Base-by-base conservation (phyloP, 495 filamentous ascomycete genomes). In the Hypoxylon intermedium region DNA sequence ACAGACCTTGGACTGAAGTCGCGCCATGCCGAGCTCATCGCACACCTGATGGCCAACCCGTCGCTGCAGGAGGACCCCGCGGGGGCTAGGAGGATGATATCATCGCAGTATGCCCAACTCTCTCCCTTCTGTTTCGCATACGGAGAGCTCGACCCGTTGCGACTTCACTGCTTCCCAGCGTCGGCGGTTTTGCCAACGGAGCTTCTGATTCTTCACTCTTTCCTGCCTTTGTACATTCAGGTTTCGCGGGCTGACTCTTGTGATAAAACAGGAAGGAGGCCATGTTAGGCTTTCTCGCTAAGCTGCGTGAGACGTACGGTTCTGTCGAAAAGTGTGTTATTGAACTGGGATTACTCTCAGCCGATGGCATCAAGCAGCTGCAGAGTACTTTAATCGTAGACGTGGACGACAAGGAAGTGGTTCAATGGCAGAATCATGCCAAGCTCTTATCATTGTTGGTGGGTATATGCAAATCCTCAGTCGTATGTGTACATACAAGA, bases 241-340 rank as follows among this genome's bases (percentile, higher is more conserved):
- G 9, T n/a, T n/a, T 46, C 23, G 37, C 31, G 37, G 36, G 36
- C 58, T 57, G 51, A 65, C 65, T 53, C n/a, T 54, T 54, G 63
- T 16, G 13, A 19, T 23, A 34, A 34, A 46, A 49, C 42, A 85
- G 82, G 23, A 76, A 72, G 34, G 77, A 80, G 50, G 76, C 74
- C 52, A 87, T 89, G 84, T 36, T 85, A 18, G 69, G 66, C 16
- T 81, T 79, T 4, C 53, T 88, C 15, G 65, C 71, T 49, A 75
- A 81, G 63, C 65, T 88, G 20, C 71, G 76, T 19, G 71, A 75
- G 41, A 76, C 74, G 58, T 84, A 80, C 67, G 86, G 85, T 6
- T 78, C 83, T 11, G 79, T 78, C 15, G 85, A 86, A 68, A 60
- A 61, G 28, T 88, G 87, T 67, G 60, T 87, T 37, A 58, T 75